Base-by-base conservation (phyloP, 148 eudicot genomes). In the Heliosperma pusillum region DNA sequence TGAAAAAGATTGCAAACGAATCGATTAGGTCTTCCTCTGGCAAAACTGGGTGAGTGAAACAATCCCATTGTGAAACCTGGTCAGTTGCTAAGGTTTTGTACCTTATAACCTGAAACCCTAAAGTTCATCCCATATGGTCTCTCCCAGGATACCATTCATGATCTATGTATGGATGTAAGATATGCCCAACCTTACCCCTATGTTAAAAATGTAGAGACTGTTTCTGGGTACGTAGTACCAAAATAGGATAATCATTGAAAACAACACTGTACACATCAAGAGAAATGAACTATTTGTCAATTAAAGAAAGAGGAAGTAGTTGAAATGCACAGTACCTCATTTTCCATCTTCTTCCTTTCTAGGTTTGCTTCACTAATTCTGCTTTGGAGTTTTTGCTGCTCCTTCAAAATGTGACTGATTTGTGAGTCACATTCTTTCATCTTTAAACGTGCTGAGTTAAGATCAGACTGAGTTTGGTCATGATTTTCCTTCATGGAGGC, bases 261-360 rank as follows among this genome's bases (percentile, higher is more conserved):
- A 44, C 30, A 45, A 53, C 22, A 27, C 5, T 68, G 9, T 16
- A 19, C 7, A 27, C 29, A 29, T 61, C 20, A 56, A 19, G 5
- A 27, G 19, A 60, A 44, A 26, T 16, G 10, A 33, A 57, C 29
- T 17, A 60, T n/a, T 12, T 36, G 21, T 20, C 24, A n/a, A 22
- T 25, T 15, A 58, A 45, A 42, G 59, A 29, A 9, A 4, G 52
- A 47, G 30, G 44, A 42, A 13, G 7, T 20, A 5, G 36, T 27
- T 10, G 22, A n/a, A n/a, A 58, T 16, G 22, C 63, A 76, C 42
- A 55, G 26, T 82, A 95, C 98, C 89, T 95, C 98, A 84, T 95
- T 95, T 76, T 95, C 98, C 91, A 95, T 63, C 80, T 82, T 92
- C 81, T 95, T 95, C 83, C 84, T 90, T 79, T 95, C 97, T 59